Evolutionary conservation across 2,329 filamentous ascomycete genomes (phyloP).

Genomic region (Amauroascus verrucosus): DNA sequence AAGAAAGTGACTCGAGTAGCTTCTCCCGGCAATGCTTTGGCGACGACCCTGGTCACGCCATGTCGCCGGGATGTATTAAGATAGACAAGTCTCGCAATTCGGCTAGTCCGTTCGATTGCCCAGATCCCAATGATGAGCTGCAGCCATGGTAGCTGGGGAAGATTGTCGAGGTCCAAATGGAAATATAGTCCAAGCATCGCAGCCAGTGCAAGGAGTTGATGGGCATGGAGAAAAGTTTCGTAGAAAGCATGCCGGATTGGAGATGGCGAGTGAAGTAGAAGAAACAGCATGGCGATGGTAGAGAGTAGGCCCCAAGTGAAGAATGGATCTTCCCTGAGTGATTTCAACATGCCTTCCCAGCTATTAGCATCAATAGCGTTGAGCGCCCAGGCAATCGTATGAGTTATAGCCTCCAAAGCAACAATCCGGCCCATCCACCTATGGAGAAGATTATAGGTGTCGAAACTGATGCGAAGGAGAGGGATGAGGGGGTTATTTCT

Average conservation of each 20-base stretch:
- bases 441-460: constrained; percentile 88
- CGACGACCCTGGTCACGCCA: constrained; percentile 43
- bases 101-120: constrained; percentile 36
- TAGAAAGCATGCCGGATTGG: constrained; percentile 39
- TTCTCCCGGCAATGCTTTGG: constrained; percentile 51
- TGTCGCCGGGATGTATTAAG: constrained; percentile 44
- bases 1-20: constrained; percentile 53
- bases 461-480: constrained; percentile 78
- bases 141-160: constrained; percentile 35
- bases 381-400: constrained; percentile 65
- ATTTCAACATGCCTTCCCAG: constrained; percentile 40
- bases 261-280: constrained; percentile 37
- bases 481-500: constrained; percentile 88
- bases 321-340: constrained; percentile 31
- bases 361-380: constrained; percentile 60
- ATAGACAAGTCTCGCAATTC: constrained; percentile 42
- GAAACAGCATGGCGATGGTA: constrained; percentile 31
- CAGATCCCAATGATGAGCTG: constrained; percentile 31
- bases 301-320: constrained; percentile 39
- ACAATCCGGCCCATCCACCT: constrained; percentile 72
- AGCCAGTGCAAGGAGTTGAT: constrained; percentile 37
- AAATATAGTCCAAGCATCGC: constrained; percentile 37
- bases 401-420: constrained; percentile 58
- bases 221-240: constrained; percentile 40
- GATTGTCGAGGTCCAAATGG: constrained; percentile 34